Conservation (phyloP, 2,329 filamentous ascomycete species). For the Paracoccidioides lutzii region DNA sequence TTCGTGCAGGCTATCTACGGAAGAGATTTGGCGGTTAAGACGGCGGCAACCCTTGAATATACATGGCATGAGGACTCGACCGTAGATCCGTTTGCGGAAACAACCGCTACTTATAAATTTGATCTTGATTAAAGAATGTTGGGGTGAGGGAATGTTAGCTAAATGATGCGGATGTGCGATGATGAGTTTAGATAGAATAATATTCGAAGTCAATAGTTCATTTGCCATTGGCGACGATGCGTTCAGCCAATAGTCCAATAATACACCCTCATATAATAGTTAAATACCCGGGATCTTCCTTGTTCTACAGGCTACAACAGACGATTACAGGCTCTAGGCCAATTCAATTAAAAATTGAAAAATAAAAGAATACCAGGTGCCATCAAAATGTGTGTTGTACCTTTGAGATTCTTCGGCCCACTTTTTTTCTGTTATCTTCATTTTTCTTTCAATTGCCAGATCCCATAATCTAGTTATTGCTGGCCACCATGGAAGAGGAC, state of each 20-base stretch:
- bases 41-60: slow-evolving; percentile 47
- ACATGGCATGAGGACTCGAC: slow-evolving; percentile 38
- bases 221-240: neutral
- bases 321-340: no score
- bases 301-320: no score
- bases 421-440: no score
- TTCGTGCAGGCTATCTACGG: slow-evolving; percentile 45
- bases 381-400: no score
- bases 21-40: slow-evolving; percentile 33
- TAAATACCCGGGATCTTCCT: no score
- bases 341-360: no score
- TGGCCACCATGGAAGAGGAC: no score
- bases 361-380: no score
- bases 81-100: slow-evolving; percentile 43
- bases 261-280: neutral
- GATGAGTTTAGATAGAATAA: neutral
- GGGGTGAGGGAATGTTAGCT: neutral
- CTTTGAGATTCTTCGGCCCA: no score
- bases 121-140: neutral
- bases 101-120: no score
- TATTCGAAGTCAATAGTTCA: neutral
- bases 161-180: neutral
- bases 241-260: neutral
- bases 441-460: no score
- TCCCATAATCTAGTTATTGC: no score